These are phyloP conservation scores for Gastrolobium bilobum DNA, from an alignment of 306 rosid genomes.

Conservation along the genomic window DNA sequence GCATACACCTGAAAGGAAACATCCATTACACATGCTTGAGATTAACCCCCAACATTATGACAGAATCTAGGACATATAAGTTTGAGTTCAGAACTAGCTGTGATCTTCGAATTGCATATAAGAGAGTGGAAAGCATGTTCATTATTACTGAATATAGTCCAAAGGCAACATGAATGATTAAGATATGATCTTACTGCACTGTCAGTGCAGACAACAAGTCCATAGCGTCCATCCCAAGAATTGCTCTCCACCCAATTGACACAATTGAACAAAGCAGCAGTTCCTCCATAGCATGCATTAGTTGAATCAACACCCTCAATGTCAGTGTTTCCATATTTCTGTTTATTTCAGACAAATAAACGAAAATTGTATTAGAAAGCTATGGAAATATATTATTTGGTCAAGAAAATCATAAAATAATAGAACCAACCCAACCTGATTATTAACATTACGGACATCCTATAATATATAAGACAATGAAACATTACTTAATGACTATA, in stretches of 20 bases:
- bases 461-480: constrained; percentile 13
- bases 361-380: constrained; percentile 23
- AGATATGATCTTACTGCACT: constrained; percentile 79
- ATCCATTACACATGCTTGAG: constrained; percentile 22
- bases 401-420: constrained; percentile 20
- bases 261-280: constrained; percentile 97
- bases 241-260: constrained; percentile 98
- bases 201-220: constrained; percentile 97
- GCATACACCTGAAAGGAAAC: constrained; percentile 86
- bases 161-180: constrained; percentile 38
- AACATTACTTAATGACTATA: constrained; percentile 14
- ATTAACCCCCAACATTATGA: constrained; percentile 1
- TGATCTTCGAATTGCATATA: constrained; percentile 3
- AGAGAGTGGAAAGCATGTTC: constrained; percentile 28
- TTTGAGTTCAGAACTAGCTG: constrained; percentile 13
- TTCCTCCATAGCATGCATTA: constrained; percentile 99
- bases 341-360: constrained; percentile 56
- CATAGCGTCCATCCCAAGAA: constrained; percentile 99
- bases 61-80: constrained; percentile 29
- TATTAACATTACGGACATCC: constrained; percentile 24
- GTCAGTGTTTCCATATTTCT: constrained; percentile 91
- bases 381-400: not conserved
- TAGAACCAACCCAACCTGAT: constrained; percentile 30
- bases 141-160: constrained; percentile 24
- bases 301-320: constrained; percentile 96